Conservation (phyloP, 306 rosid species). For the Corylus avellana region DNA sequence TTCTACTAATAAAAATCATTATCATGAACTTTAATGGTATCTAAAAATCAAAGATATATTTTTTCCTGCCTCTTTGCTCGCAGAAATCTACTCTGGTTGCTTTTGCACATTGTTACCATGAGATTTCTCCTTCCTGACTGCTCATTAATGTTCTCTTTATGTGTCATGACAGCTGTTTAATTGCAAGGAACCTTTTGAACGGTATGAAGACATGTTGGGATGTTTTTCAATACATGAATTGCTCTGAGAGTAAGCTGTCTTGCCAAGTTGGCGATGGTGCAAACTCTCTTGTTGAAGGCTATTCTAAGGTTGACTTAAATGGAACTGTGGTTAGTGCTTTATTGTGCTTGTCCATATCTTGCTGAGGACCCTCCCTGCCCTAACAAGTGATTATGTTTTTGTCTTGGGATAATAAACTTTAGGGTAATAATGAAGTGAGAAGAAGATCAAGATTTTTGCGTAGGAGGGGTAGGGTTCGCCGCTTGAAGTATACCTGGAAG, state of each 20-base stretch:
- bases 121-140: slow-evolving; percentile 8
- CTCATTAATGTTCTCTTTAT: slow-evolving; percentile 22
- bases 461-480: slow-evolving; percentile 96
- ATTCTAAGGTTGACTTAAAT: slow-evolving; percentile 72
- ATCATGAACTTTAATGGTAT: background rate
- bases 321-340: slow-evolving; percentile 27
- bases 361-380: slow-evolving; percentile 17
- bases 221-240: slow-evolving; percentile 86
- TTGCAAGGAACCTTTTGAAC: slow-evolving; percentile 86
- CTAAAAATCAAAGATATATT: no score
- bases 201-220: slow-evolving; percentile 96
- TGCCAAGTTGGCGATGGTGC: slow-evolving; percentile 79
- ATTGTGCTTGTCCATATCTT: slow-evolving; percentile 23
- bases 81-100: slow-evolving; percentile 15
- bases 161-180: slow-evolving; percentile 70
- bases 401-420: slow-evolving; percentile 37
- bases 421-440: slow-evolving; percentile 91
- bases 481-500: slow-evolving; percentile 96
- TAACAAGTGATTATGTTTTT: slow-evolving; percentile 22
- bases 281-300: slow-evolving; percentile 81
- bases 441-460: slow-evolving; percentile 94
- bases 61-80: slow-evolving; percentile 8
- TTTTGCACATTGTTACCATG: slow-evolving; percentile 5
- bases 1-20: background rate
- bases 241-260: slow-evolving; percentile 68